Conservation (phyloP, 139 green algal species). For the Coelastrella sp. region DNA sequence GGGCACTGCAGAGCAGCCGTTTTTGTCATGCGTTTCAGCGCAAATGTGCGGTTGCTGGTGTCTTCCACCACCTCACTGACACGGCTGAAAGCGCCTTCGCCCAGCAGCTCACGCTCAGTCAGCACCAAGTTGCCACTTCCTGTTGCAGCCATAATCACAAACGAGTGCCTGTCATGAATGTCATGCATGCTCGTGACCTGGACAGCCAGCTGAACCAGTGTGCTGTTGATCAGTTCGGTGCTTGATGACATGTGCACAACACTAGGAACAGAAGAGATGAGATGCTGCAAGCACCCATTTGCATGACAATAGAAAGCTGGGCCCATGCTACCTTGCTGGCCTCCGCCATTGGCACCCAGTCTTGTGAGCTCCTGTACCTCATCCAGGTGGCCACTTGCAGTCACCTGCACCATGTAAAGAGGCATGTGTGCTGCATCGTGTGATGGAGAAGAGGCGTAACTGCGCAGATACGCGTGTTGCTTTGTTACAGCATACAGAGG, state of each 20-base stretch:
- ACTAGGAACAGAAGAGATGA: too few relatives aligned
- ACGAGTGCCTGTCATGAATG: too few relatives aligned
- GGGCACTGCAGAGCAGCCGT: constrained; percentile 89
- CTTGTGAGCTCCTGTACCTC: constrained; percentile 81
- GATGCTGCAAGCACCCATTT: too few relatives aligned
- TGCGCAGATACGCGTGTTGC: too few relatives aligned
- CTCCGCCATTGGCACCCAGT: constrained; percentile 42
- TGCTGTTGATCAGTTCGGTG: too few relatives aligned
- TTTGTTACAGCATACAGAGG: too few relatives aligned
- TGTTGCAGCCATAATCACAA: not conserved
- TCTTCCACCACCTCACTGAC: constrained; percentile 81
- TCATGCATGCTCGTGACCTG: too few relatives aligned
- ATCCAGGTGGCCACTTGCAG: constrained; percentile 86
- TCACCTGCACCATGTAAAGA: constrained; percentile 19
- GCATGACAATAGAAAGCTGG: too few relatives aligned
- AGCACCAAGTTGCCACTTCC: constrained; percentile 61
- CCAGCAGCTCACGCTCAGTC: constrained; percentile 84
- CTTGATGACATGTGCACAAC: too few relatives aligned
- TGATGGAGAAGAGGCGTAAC: too few relatives aligned
- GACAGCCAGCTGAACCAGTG: too few relatives aligned
- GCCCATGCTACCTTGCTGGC: too few relatives aligned
- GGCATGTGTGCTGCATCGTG: not conserved
- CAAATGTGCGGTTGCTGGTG: constrained; percentile 79
- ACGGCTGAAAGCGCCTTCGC: constrained; percentile 87
- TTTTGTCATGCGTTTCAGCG: constrained; percentile 96